Base-by-base conservation (phyloP, 2,329 filamentous ascomycete species). In the Claviceps sp. region DNA sequence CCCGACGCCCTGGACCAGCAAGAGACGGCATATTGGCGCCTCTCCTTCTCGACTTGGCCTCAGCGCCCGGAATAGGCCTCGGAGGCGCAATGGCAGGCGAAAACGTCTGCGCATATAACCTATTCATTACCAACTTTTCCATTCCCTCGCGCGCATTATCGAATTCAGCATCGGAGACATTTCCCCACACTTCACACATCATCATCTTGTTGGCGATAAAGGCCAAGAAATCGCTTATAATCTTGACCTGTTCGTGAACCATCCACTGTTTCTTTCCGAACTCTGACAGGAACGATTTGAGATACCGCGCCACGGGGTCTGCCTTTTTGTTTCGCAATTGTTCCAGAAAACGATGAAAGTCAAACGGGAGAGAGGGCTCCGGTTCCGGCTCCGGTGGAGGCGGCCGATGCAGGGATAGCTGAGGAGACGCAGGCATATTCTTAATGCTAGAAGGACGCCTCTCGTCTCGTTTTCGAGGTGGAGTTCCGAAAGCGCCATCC, bases 191-290 rank as follows among this genome's bases (percentile, higher is more conserved):
- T 55, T 98, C 93, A 63, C 93, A 98, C 57, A 88, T 79, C 14
- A 85, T 88, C 94, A 98, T 98, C 72, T 97, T 97, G 70, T 95
- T 95, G 50, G 87, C 86, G 57, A 98, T 98, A 62, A 98, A 98
- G 45, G 89, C 83, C 47, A 98, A 73, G 59, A 98, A 98, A 65
- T 98, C 94, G 58, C 88, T 82, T 55, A 98, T 95, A 56, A 98
- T 97, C 70, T 98, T 98, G 64, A 97, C 93, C 67, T 98, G 93
- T 69, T 98, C 93, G 65, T 98, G 93, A 6, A 96, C 93, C 87
- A 95, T 95, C 93, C 93, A 98, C 68, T 97, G 93, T 59, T 90
- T 88, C 72, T 97, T 98, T 38, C 83, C 88, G 68, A 98, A 98
- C 66, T 98, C 94, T 47, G 82, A 82, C 34, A 98, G 71, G 61